Evolutionary conservation across 2,329 filamentous ascomycete species (phyloP).

Genomic region (Arachnomyces sp.): DNA sequence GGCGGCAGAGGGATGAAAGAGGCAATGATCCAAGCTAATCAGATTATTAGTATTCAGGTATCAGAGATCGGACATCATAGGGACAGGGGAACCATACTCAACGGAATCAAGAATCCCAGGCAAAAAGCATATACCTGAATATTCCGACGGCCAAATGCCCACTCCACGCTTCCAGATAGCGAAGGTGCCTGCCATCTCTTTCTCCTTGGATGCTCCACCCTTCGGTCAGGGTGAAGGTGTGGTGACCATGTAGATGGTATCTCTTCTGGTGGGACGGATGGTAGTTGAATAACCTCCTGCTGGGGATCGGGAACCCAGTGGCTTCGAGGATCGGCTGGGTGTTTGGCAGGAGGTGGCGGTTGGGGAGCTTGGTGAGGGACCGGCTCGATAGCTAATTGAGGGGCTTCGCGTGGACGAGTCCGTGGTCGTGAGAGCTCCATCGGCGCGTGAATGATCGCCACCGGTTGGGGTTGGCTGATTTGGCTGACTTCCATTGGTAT

Average conservation of each 20-base stretch:
- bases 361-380: constrained; percentile 9
- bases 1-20: constrained; percentile 63
- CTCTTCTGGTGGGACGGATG: constrained; percentile 31
- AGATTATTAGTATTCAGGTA: constrained; percentile 8
- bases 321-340: constrained; percentile 34
- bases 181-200: constrained; percentile 69
- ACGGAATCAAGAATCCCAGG: constrained; percentile 67
- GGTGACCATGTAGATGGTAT: constrained; percentile 63
- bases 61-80: constrained; percentile 14
- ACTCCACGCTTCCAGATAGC: constrained; percentile 55
- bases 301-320: constrained; percentile 33
- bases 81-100: constrained; percentile 45
- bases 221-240: constrained; percentile 58
- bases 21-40: constrained; percentile 67
- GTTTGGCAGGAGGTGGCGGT: constrained; percentile 11
- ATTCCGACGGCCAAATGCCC: constrained; percentile 58
- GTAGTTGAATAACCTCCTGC: constrained; percentile 12
- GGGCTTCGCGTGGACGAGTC: constrained; percentile 16
- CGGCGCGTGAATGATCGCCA: constrained; percentile 11
- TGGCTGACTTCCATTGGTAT: constrained; percentile 22
- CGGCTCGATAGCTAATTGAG: constrained; percentile 8
- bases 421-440: constrained; percentile 24
- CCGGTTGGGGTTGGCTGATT: constrained; percentile 16
- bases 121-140: constrained; percentile 67
- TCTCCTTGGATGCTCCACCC: constrained; percentile 43